These are phyloP conservation scores for Citrus trifoliata DNA, from an alignment of 345 rosid genomes.

Conservation along the genomic window DNA sequence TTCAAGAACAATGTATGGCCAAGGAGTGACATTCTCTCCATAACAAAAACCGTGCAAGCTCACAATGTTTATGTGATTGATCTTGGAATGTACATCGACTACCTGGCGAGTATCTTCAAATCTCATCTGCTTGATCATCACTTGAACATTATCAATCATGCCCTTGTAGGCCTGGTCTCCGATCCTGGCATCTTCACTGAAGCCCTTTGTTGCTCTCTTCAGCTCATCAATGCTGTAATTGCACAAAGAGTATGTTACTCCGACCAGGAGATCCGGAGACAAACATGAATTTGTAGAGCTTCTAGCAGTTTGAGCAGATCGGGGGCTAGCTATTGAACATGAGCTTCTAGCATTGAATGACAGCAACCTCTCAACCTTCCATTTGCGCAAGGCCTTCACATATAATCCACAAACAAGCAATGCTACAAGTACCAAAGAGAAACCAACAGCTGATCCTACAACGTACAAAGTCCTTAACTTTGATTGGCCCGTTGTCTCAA, in stretches of 20 bases:
- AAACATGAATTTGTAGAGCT: slow-evolving; percentile 45
- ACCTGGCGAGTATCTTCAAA: slow-evolving; percentile 39
- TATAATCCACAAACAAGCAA: slow-evolving; percentile 30
- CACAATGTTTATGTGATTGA: slow-evolving; percentile 54
- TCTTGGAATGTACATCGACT: slow-evolving; percentile 46
- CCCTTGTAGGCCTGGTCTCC: slow-evolving; percentile 35
- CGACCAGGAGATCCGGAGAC: slow-evolving; percentile 54
- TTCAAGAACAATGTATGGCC: slow-evolving; percentile 45
- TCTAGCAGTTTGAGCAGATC: slow-evolving; percentile 27
- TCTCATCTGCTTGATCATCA: slow-evolving; percentile 48
- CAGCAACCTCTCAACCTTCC: slow-evolving; percentile 26
- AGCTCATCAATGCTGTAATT: slow-evolving; percentile 37
- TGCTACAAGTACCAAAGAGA: slow-evolving; percentile 25
- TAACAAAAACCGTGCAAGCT: slow-evolving; percentile 48
- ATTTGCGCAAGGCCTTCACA: slow-evolving; percentile 22
- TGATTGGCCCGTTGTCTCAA: slow-evolving; percentile 7
- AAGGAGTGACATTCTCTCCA: slow-evolving; percentile 27
- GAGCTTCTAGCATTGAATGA: slow-evolving; percentile 42
- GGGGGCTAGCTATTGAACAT: slow-evolving; percentile 28
- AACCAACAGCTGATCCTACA: slow-evolving; percentile 43
- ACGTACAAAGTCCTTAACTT: slow-evolving; percentile 36
- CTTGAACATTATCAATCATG: slow-evolving; percentile 26
- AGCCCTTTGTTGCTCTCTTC: slow-evolving; percentile 32
- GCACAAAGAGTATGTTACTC: slow-evolving; percentile 44
- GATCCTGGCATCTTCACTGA: slow-evolving; percentile 37